A percentile compares a stretch with the other conserved stretches of the same genome.
phyloP scores from a whole-genome alignment of 768 basidiomycete genomes.

The Pisolithus sp. region DNA sequence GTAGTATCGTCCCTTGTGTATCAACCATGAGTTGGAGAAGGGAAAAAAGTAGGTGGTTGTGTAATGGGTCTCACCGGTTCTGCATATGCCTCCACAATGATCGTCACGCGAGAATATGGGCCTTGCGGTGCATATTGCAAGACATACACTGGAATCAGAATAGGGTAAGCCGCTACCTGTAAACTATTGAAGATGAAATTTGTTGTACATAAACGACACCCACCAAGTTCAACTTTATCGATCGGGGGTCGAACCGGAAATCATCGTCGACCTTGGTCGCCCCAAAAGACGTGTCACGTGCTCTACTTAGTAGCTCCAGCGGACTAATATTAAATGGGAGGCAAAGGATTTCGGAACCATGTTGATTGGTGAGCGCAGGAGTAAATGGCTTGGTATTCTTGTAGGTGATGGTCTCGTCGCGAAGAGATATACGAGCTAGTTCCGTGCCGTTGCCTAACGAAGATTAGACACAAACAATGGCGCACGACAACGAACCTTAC shows the following conservation, averaged over 20 bases:
- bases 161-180: conserved; percentile 54
- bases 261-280: conserved; percentile 33
- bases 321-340: conserved; percentile 53
- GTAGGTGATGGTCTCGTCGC: conserved; percentile 19
- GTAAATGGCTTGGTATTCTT: conserved; percentile 41
- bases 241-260: conserved; percentile 37
- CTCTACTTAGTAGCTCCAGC: conserved; percentile 38
- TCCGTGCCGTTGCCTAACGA: conserved; percentile 17
- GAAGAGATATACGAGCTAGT: conserved; percentile 39
- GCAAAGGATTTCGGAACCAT: conserved; percentile 45
- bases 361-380: conserved; percentile 39
- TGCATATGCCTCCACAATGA: conserved; percentile 23
- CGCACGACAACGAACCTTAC: conserved; percentile 9
- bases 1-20: conserved; percentile 19
- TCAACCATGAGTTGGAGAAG: neutral
- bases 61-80: conserved; percentile 15
- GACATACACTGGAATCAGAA: conserved; percentile 60
- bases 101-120: conserved; percentile 23
- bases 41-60: neutral
- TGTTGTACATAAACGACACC: conserved; percentile 9
- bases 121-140: conserved; percentile 38
- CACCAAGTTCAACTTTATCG: conserved; percentile 43
- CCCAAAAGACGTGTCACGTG: conserved; percentile 28
- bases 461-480: neutral
- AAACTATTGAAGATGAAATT: conserved; percentile 4